Base-by-base conservation (phyloP, 2,329 filamentous ascomycete genomes). In the Fusarium abutilonis region DNA sequence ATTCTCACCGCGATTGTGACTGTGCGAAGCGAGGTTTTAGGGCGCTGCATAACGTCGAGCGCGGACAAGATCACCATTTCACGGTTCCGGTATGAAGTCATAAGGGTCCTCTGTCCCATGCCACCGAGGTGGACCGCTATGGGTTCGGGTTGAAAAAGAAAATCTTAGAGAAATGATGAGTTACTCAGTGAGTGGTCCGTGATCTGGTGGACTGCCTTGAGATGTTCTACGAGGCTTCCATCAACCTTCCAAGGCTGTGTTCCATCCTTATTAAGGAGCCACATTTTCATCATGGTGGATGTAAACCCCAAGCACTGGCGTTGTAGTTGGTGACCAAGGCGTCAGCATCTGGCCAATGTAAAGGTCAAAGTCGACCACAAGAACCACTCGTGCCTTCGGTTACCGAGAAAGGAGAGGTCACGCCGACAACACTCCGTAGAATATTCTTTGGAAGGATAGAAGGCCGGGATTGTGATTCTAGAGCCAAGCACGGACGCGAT, bases 31-130 rank as follows among this genome's bases (percentile, higher is more conserved):
- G 60, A 66, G 60, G 55, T 50, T 26, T 60, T 63, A 21, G 50
- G 46, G 34, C 47, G 21, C 57, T 50, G 45, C 35, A 47, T 40
- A 54, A 52, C 52, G 36, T 51, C 61, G 39, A 51, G 57, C 41
- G 31, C 29, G 36, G 55, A 47, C 52, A 54, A 60, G 52, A 51
- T 43, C 40, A 51, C 39, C 43, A n/a, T 43, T 43, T 14, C 48
- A 28, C 40, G 57, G 62, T 45, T 60, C 48, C 38, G 39, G n/a
- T 42, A 72, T 72, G 70, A 71, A 68, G 68, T 72, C 70, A 72
- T 72, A 72, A 56, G 70, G 70, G 67, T 72, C 70, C 53, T 69
- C 29, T 23, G 40, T 56, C 56, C 46, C 54, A 49, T 54, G 36
- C 44, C 35, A 45, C 40, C 40, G 32, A 48, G 28, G 31, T 31